Evolutionary conservation across 1,284 basidiomycete species (phyloP), one percentile per base, ranked within the genome.

Genomic region (Puccinia novopanici): DNA sequence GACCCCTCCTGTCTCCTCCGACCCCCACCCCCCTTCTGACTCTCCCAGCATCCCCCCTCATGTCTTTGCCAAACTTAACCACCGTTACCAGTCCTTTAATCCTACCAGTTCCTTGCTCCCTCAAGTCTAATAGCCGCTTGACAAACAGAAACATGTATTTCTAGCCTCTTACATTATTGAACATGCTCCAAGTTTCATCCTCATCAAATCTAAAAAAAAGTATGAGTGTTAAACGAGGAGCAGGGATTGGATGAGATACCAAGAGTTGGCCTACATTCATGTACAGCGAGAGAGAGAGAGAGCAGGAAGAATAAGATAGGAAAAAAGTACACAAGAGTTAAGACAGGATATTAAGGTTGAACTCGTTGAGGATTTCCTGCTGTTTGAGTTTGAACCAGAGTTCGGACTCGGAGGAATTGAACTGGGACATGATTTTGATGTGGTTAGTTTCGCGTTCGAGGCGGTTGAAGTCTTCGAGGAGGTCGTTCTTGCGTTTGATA

Each of bases 341-440:
- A 17, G 37, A 54, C 6, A 73, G 71, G n/a, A 55, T 73, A 5
- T 73, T 73, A 6, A 55, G 71, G 10, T 73, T 73, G 17, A 73
- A 73, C 22, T 54, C 17, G 30, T 73, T 73, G 12, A 73, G 52
- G 30, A 73, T 73, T 40, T 73, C 71, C n/a, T 73, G 71, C 27
- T 73, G 71, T 73, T 73, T 73, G 17, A 55, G 37, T 24, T 73
- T 73, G 17, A 73, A 73, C 71, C 71, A 73, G 19, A 57, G 37
- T 15, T 73, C 48, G 17, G 71, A 73, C 22, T 73, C 50, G 54
- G 0, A 0, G 17, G 71, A 55, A 12, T 55, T 55, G 30, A 73
- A 57, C 17, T 54, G 30, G 27, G 50, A 37, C 71, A 73, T 73
- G 71, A 73, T 73, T 37, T 55, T 57, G 37, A 73, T 73, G 22